Conservation (phyloP, 1,284 basidiomycete genomes). For the Pterula multifida region DNA sequence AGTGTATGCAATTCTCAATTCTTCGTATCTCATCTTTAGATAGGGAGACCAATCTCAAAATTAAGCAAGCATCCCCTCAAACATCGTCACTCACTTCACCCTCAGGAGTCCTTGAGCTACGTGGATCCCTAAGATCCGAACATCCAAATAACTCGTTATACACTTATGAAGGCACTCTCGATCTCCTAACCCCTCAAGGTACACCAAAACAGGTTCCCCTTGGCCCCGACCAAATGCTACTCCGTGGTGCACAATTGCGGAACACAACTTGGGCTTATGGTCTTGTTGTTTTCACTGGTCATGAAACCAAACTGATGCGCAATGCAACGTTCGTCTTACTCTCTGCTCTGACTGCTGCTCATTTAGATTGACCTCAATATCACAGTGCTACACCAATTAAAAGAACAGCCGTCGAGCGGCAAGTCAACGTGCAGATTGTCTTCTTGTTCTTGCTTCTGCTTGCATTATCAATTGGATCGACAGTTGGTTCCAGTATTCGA, state of each 20-base stretch:
- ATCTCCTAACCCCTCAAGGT: conserved; percentile 47
- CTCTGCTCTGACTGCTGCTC: neutral
- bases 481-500: conserved; percentile 84
- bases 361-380: conserved; percentile 5
- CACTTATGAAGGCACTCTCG: conserved; percentile 84
- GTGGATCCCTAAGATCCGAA: conserved; percentile 83
- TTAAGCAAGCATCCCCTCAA: conserved; percentile 88
- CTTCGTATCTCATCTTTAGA: conserved; percentile 5
- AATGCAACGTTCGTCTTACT: conserved; percentile 70
- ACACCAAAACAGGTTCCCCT: conserved; percentile 76
- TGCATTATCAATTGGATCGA: conserved; percentile 81
- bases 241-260: conserved; percentile 90
- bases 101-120: conserved; percentile 58
- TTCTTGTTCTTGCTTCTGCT: conserved; percentile 88
- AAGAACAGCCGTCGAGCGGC: conserved; percentile 89
- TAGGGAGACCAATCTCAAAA: conserved; percentile 95
- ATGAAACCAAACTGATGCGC: conserved; percentile 97
- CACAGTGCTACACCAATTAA: conserved; percentile 88
- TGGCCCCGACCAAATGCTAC: conserved; percentile 88
- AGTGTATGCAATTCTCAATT: conserved; percentile 16
- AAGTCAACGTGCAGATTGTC: conserved; percentile 96
- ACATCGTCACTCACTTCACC: conserved; percentile 76
- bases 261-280: conserved; percentile 98
- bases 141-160: conserved; percentile 97
- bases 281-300: conserved; percentile 89